Percentiles rank a stretch among this genome's conserved stretches.
Conservation (phyloP, 2,329 filamentous ascomycete species). For the Bretziella fagacearum region DNA sequence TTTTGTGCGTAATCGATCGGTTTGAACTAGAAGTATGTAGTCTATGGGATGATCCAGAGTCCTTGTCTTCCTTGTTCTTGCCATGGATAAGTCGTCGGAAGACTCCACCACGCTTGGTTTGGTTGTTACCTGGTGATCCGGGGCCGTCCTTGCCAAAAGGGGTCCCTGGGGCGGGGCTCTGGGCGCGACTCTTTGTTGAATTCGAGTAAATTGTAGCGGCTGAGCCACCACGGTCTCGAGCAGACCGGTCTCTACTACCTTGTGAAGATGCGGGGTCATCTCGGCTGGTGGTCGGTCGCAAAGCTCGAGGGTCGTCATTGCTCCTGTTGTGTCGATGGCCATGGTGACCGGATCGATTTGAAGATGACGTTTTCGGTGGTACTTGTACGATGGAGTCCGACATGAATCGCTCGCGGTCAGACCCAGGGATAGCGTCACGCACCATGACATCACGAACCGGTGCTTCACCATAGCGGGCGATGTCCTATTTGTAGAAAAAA, state of each 20-base stretch:
- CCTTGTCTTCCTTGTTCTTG: conserved; percentile 12
- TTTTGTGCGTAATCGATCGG: conserved; percentile 28
- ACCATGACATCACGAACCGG: conserved; percentile 55
- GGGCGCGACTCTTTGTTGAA: conserved; percentile 37
- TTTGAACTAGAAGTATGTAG: conserved; percentile 7
- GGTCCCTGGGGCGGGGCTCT: conserved; percentile 63
- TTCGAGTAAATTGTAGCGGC: conserved; percentile 28
- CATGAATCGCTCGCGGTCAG: conserved; percentile 51
- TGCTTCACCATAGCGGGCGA: conserved; percentile 59
- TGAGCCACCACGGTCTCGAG: conserved; percentile 37
- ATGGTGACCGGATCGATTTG: conserved; percentile 41
- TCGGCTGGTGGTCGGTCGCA: conserved; percentile 56
- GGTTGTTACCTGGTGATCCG: conserved; percentile 18
- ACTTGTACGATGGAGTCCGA: conserved; percentile 32
- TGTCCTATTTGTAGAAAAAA: conserved; percentile 35
- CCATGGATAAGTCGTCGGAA: conserved; percentile 11
- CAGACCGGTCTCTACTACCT: conserved; percentile 14
- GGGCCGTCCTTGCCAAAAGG: conserved; percentile 36
- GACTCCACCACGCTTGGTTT: conserved; percentile 23
- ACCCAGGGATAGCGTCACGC: conserved; percentile 29
- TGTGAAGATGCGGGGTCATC: conserved; percentile 36
- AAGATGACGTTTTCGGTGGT: conserved; percentile 45
- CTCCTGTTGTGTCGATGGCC: conserved; percentile 51
- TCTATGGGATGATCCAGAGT: conserved; percentile 14
- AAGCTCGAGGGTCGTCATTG: conserved; percentile 45